These are phyloP conservation scores for Metroxylon sagu DNA, from an alignment of 176 grass and related monocot genomes.

Conservation along the genomic window DNA sequence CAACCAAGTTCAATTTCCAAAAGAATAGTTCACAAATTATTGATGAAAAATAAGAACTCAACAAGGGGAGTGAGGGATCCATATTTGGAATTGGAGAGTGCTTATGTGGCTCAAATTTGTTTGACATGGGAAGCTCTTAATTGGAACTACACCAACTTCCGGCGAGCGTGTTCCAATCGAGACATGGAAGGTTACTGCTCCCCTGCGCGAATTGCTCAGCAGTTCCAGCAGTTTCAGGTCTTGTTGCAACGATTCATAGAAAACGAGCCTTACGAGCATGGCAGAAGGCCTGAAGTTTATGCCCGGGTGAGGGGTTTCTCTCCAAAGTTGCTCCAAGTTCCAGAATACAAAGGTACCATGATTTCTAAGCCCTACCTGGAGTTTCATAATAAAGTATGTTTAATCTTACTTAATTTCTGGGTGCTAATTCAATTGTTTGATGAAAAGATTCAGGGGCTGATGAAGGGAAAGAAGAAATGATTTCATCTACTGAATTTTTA, in stretches of 20 bases:
- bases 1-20: conserved; percentile 65
- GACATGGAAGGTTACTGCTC: conserved; percentile 39
- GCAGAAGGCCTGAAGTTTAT: conserved; percentile 59
- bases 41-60: conserved; percentile 26
- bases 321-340: conserved; percentile 75
- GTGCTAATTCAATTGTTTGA: no score
- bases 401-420: no score
- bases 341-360: conserved; percentile 59
- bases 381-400: no score
- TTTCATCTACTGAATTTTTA: conserved; percentile 72
- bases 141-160: conserved; percentile 74
- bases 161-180: conserved; percentile 24
- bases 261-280: conserved; percentile 73
- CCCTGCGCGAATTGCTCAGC: conserved; percentile 59
- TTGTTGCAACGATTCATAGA: conserved; percentile 85
- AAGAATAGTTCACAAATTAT: conserved; percentile 58
- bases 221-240: conserved; percentile 96
- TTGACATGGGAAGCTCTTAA: conserved; percentile 84
- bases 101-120: conserved; percentile 88
- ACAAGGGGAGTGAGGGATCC: conserved; percentile 39
- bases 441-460: conserved; percentile 30
- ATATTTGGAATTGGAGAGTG: conserved; percentile 65
- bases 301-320: conserved; percentile 63
- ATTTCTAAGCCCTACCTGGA: background rate
- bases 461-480: conserved; percentile 61